These are phyloP conservation scores for Boletus rubroflammeus DNA, from an alignment of 768 basidiomycete genomes.

Conservation along the genomic window DNA sequence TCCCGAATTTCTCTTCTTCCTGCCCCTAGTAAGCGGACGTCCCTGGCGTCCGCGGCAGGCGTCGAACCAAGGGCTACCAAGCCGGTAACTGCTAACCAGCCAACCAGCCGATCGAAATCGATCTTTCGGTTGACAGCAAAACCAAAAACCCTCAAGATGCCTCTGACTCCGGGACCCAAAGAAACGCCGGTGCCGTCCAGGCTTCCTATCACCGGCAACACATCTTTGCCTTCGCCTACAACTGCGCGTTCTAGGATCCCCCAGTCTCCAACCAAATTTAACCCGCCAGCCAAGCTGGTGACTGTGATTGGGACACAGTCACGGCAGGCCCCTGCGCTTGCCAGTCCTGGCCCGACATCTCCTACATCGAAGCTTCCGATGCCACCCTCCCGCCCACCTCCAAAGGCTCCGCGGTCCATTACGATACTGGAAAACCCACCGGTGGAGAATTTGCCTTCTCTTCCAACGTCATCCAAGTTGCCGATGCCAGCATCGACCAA, in stretches of 20 bases:
- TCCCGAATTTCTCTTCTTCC: slow-evolving; percentile 27
- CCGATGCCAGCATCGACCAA: slow-evolving; percentile 28
- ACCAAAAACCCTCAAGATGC: slow-evolving; percentile 22
- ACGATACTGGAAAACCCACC: slow-evolving; percentile 4
- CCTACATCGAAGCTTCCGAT: slow-evolving; percentile 21
- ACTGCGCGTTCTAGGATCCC: slow-evolving; percentile 19
- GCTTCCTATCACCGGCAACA: slow-evolving; percentile 9
- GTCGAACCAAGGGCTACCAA: slow-evolving; percentile 15
- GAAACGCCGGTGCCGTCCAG: slow-evolving; percentile 8
- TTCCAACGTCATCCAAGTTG: slow-evolving; percentile 12
- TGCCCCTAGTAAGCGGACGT: slow-evolving; percentile 25
- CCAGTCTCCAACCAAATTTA: slow-evolving; percentile 24
- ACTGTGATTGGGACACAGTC: slow-evolving; percentile 28
- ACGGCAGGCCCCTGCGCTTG: slow-evolving; percentile 3
- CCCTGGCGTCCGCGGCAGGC: slow-evolving; percentile 23
- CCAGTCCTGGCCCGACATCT: neutral
- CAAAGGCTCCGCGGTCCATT: slow-evolving; percentile 9
- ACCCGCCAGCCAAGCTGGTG: slow-evolving; percentile 29
- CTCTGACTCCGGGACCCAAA: slow-evolving; percentile 1
- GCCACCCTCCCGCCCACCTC: slow-evolving; percentile 12
- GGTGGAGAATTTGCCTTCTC: neutral
- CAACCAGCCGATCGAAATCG: slow-evolving; percentile 23
- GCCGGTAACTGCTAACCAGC: neutral
- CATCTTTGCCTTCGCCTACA: slow-evolving; percentile 3
- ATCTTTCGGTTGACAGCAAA: slow-evolving; percentile 29